Evolutionary conservation across 306 rosid genomes (phyloP), one percentile per base, ranked within the genome.

Genomic region (Vachellia pachyceras): DNA sequence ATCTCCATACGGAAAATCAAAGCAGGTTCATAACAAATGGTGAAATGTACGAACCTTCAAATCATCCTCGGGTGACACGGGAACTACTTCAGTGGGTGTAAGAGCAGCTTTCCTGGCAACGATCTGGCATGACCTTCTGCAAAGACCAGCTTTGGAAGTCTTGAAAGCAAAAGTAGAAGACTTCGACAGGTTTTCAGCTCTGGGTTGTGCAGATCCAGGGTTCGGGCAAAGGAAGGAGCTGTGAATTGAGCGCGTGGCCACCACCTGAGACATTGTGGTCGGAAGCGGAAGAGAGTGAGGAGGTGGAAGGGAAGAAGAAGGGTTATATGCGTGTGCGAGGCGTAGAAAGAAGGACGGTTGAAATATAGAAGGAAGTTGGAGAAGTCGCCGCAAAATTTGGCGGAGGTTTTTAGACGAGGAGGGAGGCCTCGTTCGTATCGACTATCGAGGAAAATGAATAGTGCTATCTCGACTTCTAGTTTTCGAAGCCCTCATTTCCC

Each of bases 161-260:
- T 70, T 88, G 22, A 89, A 87, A 37, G 84, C 54, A 69, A 89
- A 75, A 80, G 86, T 77, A 70, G 90, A 39, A 33, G 91, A 91
- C 76, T 85, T 89, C 40, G 87, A 84, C 1, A 80, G 49, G 78
- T 78, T 91, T 20, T 85, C 89, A 18, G 75, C 57, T 49, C 85
- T 85, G 12, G 85, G 87, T 22, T 77, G 85, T 17, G 74, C 66
- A 79, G 98, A 91, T 95, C 94, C 88, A 64, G 92, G 52, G 81
- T 14, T 25, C 46, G 91, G 88, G 81, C 82, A 78, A 29, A 73
- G 65, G 74, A 83, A 87, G 44, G 91, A 49, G 85, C 80, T 86
- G 84, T 92, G 97, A 85, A 93, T 82, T 74, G 94, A 89, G 42
- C 97, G 84, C 33, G 91, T 89, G 68, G 93, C 97, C 29, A 88